Conservation (phyloP, 2,329 filamentous ascomycete genomes). For the Eutypella sp. region DNA sequence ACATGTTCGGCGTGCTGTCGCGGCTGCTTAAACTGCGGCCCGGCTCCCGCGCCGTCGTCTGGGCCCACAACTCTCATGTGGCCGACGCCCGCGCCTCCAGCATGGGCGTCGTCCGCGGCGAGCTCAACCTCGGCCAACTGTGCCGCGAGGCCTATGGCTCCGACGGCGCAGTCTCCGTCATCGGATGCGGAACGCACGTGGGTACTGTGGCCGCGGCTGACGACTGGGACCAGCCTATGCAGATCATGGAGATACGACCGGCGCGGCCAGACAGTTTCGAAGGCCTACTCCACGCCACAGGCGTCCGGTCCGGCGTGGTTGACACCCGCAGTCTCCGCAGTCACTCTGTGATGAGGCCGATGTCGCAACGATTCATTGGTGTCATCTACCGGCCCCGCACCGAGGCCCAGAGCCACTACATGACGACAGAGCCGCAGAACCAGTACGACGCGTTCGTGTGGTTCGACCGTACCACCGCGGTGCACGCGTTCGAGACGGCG, state of each 20-base stretch:
- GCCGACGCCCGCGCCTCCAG: slow-evolving; percentile 49
- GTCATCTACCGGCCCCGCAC: slow-evolving; percentile 48
- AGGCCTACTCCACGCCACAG: slow-evolving; percentile 40
- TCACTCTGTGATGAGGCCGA: slow-evolving; percentile 19
- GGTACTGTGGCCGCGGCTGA: slow-evolving; percentile 48
- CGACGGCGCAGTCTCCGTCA: slow-evolving; percentile 7
- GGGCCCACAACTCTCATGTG: slow-evolving; percentile 49
- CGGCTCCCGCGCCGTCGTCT: slow-evolving; percentile 42
- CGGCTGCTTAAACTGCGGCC: slow-evolving; percentile 37
- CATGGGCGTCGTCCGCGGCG: slow-evolving; percentile 38
- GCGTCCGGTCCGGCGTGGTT: slow-evolving; percentile 38
- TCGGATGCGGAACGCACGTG: slow-evolving; percentile 43
- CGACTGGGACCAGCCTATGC: slow-evolving; percentile 46
- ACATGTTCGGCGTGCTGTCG: slow-evolving; percentile 45
- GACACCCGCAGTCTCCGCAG: slow-evolving; percentile 36
- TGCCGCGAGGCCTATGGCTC: slow-evolving; percentile 24
- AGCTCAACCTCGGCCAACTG: slow-evolving; percentile 50
- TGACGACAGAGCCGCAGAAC: slow-evolving; percentile 36
- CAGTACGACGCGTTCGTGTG: slow-evolving; percentile 47
- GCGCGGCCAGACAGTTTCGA: slow-evolving; percentile 45
- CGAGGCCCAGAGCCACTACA: slow-evolving; percentile 45
- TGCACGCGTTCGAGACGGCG: slow-evolving; percentile 38
- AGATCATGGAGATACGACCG: slow-evolving; percentile 42
- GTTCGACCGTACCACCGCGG: slow-evolving; percentile 42
- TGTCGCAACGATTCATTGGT: slow-evolving; percentile 47